These are phyloP conservation scores for Nelumbo lutea DNA, from an alignment of 164 flowering plant genomes.

Conservation along the genomic window DNA sequence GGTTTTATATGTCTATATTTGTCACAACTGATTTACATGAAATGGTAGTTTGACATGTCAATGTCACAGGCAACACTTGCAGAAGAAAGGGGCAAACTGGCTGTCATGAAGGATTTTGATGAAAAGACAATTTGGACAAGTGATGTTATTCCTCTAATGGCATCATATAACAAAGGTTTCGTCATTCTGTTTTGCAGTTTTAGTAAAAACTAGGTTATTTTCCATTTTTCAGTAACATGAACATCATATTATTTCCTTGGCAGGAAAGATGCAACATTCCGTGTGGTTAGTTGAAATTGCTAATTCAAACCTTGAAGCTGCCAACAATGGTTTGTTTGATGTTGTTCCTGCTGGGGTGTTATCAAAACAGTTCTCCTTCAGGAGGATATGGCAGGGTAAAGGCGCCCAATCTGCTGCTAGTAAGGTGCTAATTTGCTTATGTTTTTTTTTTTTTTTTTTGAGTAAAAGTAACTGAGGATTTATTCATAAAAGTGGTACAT, in stretches of 20 bases:
- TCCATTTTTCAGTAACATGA: neutral
- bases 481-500: too few relatives aligned
- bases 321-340: constrained; percentile 28
- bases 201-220: neutral
- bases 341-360: constrained; percentile 36
- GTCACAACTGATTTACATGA: neutral
- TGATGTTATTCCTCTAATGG: constrained; percentile 75
- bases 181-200: neutral
- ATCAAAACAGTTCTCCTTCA: constrained; percentile 52
- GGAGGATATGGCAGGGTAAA: constrained; percentile 92
- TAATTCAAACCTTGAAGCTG: constrained; percentile 33
- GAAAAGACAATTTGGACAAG: constrained; percentile 95
- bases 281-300: constrained; percentile 64
- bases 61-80: constrained; percentile 45
- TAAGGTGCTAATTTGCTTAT: constrained; percentile 49
- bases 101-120: constrained; percentile 74
- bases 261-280: constrained; percentile 94
- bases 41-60: constrained; percentile 3
- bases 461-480: too few relatives aligned
- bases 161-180: constrained; percentile 79
- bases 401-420: constrained; percentile 75
- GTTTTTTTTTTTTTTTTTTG: neutral
- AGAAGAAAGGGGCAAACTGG: constrained; percentile 75
- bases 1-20: neutral
- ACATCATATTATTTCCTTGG: constrained; percentile 6